A percentile compares a stretch with the other conserved stretches of the same genome.
Conservation (phyloP, 2,329 filamentous ascomycete species). For the Fusarium fujikuroi region DNA sequence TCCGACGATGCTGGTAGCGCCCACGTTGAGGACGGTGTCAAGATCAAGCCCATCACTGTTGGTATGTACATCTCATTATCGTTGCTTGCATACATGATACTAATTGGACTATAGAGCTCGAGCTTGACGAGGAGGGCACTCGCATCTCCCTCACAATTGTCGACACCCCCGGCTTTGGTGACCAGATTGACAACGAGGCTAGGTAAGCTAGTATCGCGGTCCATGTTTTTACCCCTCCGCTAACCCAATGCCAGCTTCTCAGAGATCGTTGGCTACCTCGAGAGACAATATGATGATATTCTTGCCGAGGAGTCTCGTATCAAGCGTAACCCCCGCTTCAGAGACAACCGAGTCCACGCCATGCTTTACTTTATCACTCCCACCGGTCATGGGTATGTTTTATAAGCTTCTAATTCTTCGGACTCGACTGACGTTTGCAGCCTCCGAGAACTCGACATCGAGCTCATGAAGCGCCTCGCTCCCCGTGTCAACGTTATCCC, state of each 20-base stretch:
- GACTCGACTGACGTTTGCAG: constrained; percentile 56
- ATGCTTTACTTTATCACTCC: constrained; percentile 99
- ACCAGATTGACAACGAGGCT: constrained; percentile 99
- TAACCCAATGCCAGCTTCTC: constrained; percentile 73
- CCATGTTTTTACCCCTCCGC: neutral
- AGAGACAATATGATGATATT: constrained; percentile 99
- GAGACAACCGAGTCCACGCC: constrained; percentile 98
- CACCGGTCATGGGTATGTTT: constrained; percentile 86
- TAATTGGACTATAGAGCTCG: constrained; percentile 72
- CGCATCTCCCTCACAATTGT: constrained; percentile 98
- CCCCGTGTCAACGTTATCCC: constrained; percentile 99
- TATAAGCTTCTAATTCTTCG: neutral
- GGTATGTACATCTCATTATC: constrained; percentile 64
- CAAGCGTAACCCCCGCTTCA: constrained; percentile 99
- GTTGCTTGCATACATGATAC: constrained; percentile 38
- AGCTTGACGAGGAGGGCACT: constrained; percentile 97
- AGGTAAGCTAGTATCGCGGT: constrained; percentile 67
- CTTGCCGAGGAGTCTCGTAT: constrained; percentile 99
- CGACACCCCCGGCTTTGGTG: constrained; percentile 97
- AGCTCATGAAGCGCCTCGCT: constrained; percentile 99
- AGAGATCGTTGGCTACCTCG: constrained; percentile 97
- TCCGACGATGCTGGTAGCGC: constrained; percentile 89
- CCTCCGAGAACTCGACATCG: constrained; percentile 98
- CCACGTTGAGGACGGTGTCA: constrained; percentile 94
- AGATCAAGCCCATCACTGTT: constrained; percentile 98